A percentile compares a stretch with the other conserved stretches of the same genome.
Evolutionary conservation across 176 grass and related monocot genomes (phyloP).

Genomic region (Tuctoria greenei): DNA sequence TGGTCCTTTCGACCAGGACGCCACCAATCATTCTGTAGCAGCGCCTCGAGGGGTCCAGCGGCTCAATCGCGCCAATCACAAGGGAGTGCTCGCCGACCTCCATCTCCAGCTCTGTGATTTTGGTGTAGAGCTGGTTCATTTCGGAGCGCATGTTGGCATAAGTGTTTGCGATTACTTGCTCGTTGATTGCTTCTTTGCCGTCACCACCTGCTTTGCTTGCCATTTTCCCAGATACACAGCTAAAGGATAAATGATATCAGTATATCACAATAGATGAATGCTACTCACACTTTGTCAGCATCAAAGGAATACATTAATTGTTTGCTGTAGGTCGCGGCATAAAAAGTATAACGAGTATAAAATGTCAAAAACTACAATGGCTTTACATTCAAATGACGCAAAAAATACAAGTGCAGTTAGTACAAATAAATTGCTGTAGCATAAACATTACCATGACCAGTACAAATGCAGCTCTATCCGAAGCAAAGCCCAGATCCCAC

Average conservation of each 20-base stretch:
- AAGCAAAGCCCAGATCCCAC: no score
- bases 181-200: conserved; percentile 50
- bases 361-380: not conserved
- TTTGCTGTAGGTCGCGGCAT: not conserved
- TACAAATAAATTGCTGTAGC: not conserved
- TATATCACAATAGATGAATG: not conserved
- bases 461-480: no score
- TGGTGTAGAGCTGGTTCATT: conserved; percentile 82
- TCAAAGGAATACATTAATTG: not conserved
- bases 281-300: not conserved
- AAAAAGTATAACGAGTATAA: not conserved
- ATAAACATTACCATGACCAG: not conserved
- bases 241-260: not conserved
- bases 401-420: not conserved
- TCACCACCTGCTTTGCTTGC: conserved; percentile 46
- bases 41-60: conserved; percentile 63
- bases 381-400: not conserved
- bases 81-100: conserved; percentile 84
- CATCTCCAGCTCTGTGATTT: conserved; percentile 86
- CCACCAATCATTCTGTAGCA: conserved; percentile 93
- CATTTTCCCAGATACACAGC: conserved; percentile 45
- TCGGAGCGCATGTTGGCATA: conserved; percentile 77
- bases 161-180: conserved; percentile 67
- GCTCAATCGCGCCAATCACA: conserved; percentile 77
- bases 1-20: conserved; percentile 78